A percentile compares a stretch with the other conserved stretches of the same genome.
Evolutionary conservation across 176 grass and related monocot species (phyloP).

Genomic region (Saccharum officinarum): DNA sequence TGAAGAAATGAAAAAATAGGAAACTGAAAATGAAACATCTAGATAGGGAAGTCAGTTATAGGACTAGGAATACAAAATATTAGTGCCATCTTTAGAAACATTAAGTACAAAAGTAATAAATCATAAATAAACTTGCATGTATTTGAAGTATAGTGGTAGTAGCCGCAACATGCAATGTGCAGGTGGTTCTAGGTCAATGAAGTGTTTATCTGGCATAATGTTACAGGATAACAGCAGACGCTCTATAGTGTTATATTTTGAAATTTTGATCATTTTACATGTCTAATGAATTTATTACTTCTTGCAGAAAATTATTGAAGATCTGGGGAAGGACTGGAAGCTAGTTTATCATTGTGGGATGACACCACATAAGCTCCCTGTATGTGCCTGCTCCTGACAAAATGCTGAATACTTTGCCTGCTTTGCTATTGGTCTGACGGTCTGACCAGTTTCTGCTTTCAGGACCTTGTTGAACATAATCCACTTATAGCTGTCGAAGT

Average conservation of each 20-base stretch:
- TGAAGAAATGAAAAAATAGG: neutral
- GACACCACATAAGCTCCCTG: conserved; percentile 82
- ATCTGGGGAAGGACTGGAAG: conserved; percentile 83
- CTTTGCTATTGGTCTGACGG: conserved; percentile 13
- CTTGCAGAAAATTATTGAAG: conserved; percentile 72
- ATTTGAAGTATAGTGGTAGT: neutral
- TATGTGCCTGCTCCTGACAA: conserved; percentile 45
- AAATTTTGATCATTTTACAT: conserved; percentile 12
- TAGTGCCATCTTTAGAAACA: conserved; percentile 7
- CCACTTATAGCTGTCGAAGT: conserved; percentile 79
- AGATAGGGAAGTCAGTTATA: conserved; percentile 3
- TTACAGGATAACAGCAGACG: neutral
- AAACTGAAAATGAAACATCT: conserved; percentile 6
- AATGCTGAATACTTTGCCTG: conserved; percentile 20
- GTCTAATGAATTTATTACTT: conserved; percentile 29
- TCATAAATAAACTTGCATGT: neutral
- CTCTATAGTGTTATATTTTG: conserved; percentile 17
- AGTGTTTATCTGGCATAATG: neutral
- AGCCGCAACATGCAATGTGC: neutral
- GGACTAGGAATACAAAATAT: neutral
- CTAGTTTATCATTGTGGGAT: conserved; percentile 88
- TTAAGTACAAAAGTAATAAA: neutral
- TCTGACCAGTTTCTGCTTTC: conserved; percentile 28
- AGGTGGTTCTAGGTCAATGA: conserved; percentile 1
- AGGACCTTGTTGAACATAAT: conserved; percentile 98